Base-by-base conservation (phyloP, 495 filamentous ascomycete genomes). In the Penicillium desertorum region DNA sequence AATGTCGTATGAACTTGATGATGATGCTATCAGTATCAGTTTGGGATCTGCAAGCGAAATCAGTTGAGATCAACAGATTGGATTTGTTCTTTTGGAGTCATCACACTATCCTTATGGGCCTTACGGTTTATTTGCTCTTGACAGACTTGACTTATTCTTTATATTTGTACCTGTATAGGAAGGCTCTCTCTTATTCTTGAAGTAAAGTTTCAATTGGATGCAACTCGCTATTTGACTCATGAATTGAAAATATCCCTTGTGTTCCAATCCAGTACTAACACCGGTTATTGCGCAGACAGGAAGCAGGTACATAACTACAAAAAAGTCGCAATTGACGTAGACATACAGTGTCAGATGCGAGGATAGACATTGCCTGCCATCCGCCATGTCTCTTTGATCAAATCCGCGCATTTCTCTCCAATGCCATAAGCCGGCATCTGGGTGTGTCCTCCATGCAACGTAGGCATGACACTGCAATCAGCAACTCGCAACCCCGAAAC, bases 351-450 rank as follows among this genome's bases (percentile, higher is more conserved):
- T 65, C 53, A 66, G 46, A 63, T 65, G 2, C 60, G 65, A 55
- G 57, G 41, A 22, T 66, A 62, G 20, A 64, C 47, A 51, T 66
- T 66, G 3, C 62, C 58, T 8, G 50, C 42, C 51, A 48, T 68
- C 20, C 56, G 44, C 73, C 71, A 76, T 3, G 68, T 73, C 53
- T 73, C 70, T 54, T 79, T 82, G 62, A 86, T 81, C n/a, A 74
- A 66, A 56, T 83, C 82, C 0, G 80, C 81, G 41, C 80, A 84
- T 56, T 81, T 79, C 67, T 86, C 80, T 5, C 79, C 79, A 59
- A 88, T 76, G 42, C 81, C 81, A 58, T 84, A 86, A 0, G 80
- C 83, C 20, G 81, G 78, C 70, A 85, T 79, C 60, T 83, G 79
- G 0, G 83, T 82, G 50, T 85, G 83, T 14, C 82, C 80, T 9